These are phyloP conservation scores for Trifolium fragiferum DNA, from an alignment of 306 rosid species.

Conservation along the genomic window DNA sequence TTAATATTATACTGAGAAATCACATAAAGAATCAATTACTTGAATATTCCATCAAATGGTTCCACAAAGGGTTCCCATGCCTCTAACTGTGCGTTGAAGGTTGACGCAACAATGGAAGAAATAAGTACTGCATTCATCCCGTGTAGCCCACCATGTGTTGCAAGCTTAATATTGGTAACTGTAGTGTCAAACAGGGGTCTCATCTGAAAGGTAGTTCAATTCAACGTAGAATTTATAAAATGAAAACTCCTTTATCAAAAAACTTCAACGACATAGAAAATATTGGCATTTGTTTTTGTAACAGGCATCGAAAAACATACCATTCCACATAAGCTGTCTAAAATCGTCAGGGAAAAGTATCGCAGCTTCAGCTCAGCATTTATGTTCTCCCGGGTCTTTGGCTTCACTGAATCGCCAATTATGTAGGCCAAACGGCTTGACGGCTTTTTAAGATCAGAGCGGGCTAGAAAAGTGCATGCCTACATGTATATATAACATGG, in stretches of 20 bases:
- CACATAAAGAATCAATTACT: conserved; percentile 54
- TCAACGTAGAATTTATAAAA: conserved; percentile 5
- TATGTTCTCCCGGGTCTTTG: conserved; percentile 81
- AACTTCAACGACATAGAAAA: conserved; percentile 8
- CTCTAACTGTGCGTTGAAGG: conserved; percentile 93
- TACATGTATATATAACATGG: conserved; percentile 47
- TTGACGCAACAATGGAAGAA: conserved; percentile 93
- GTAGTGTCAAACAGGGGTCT: conserved; percentile 89
- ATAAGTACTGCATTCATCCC: conserved; percentile 93
- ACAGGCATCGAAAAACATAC: conserved; percentile 53
- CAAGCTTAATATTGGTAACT: conserved; percentile 87
- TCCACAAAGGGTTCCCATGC: conserved; percentile 99
- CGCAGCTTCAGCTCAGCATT: conserved; percentile 93
- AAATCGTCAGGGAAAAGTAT: conserved; percentile 80
- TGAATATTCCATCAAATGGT: conserved; percentile 98
- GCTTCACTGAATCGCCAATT: conserved; percentile 82
- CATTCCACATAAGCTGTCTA: conserved; percentile 95
- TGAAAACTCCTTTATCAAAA: not conserved
- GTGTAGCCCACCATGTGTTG: conserved; percentile 87
- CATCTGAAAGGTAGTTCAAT: conserved; percentile 67
- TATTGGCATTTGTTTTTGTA: conserved; percentile 24
- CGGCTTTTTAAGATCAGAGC: conserved; percentile 83
- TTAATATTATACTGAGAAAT: conserved; percentile 11
- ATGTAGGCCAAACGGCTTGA: conserved; percentile 82
- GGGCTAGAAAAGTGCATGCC: conserved; percentile 96